phyloP scores from a whole-genome alignment of 345 rosid species.

The Ailanthus altissimus region DNA sequence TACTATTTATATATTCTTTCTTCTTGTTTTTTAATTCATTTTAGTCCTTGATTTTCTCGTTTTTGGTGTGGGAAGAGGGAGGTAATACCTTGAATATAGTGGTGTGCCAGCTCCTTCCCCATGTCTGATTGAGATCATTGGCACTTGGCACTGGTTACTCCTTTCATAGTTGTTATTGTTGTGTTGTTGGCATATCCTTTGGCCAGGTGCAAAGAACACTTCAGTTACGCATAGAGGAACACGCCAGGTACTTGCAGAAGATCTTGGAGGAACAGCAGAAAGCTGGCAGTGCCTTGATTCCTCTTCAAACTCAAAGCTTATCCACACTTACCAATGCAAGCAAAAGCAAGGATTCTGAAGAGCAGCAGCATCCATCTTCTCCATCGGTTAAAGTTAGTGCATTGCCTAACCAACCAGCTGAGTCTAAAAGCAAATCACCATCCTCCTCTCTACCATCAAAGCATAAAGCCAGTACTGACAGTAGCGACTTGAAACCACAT shows the following conservation, averaged over 20 bases:
- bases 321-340: constrained; percentile 35
- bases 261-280: constrained; percentile 82
- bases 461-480: constrained; percentile 34
- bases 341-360: constrained; percentile 29
- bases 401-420: constrained; percentile 17
- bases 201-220: constrained; percentile 68
- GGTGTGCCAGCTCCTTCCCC: neutral
- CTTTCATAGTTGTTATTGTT: neutral
- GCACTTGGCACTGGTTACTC: neutral
- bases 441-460: constrained; percentile 34
- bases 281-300: constrained; percentile 50
- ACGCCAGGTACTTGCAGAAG: constrained; percentile 78
- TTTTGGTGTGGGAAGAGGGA: neutral
- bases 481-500: constrained; percentile 29
- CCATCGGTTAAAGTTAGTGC: constrained; percentile 17
- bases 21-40: neutral
- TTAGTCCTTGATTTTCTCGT: neutral
- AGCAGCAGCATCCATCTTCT: constrained; percentile 25
- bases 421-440: constrained; percentile 39
- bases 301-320: constrained; percentile 41
- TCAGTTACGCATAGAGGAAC: constrained; percentile 89
- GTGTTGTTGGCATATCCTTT: constrained; percentile 13
- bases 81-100: neutral
- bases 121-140: neutral
- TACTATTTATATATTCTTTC: neutral